Evolutionary conservation across 352 stramenopile species (phyloP), one percentile per base, ranked within the genome.

Genomic region (Saprolegnia diclina): DNA sequence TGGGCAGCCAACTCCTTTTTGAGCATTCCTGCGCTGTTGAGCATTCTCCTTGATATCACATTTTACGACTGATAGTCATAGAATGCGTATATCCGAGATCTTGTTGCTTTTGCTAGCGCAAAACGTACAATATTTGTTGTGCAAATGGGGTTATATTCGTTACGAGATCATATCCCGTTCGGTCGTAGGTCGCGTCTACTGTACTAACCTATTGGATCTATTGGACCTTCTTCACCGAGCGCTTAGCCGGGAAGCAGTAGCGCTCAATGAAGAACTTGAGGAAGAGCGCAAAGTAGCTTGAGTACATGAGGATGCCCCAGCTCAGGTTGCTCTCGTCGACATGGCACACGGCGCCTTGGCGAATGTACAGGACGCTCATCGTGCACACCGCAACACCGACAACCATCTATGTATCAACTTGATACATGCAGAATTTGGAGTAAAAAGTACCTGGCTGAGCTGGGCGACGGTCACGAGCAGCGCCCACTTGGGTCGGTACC

Each of bases 281-380:
- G 75, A 98, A 98, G 29, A 98, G 85, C 38, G 87, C 87, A 45
- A 97, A 91, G 77, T 98, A 98, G 73, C 86, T 96, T 67, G 79
- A 92, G 82, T 98, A 98, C 90, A 98, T 98, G 73, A 97, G 80
- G 62, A 92, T 82, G 21, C 87, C 91, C 73, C 84, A 92, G 71
- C 92, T 87, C 70, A 96, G 77, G 73, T 95, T 97, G 50, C 84
- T 75, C 10, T 74, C 75, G 73, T 94, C 81, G 65, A 96, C 79
- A 64, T 76, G 78, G 78, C 90, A 97, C 44, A 69, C 56, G 26
- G 77, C 64, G 64, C 80, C 76, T 59, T 83, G 74, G 56, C 87
- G 83, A 73, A 92, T 82, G 77, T 90, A 94, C 77, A 91, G 88
- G 32, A 89, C 76, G 72, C 80, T 88, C 50, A 90, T 76, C 52